Evolutionary conservation across 139 green algal genomes (phyloP), one percentile per base, ranked within the genome.

Genomic region (Auxenochlorella pyrenoidosa): DNA sequence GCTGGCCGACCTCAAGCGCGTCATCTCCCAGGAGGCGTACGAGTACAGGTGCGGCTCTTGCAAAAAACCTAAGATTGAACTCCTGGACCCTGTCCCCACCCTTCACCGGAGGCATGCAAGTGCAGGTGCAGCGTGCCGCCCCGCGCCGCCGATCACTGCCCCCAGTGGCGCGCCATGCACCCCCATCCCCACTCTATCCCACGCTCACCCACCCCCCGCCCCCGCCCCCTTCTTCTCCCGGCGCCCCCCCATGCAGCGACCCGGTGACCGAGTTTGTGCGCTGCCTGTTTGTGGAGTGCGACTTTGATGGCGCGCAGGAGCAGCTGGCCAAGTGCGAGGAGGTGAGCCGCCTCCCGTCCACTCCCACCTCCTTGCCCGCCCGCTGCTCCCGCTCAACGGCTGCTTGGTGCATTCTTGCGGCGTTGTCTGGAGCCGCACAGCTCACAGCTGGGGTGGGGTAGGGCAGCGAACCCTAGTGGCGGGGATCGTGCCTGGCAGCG

Each of bases 261-360:
- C 93, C 95, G 6, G 87, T 98, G 87, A 97, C 95, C n/a, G 92
- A 98, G 84, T 99, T 99, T 89, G 85, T 99, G 82, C 91, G 96
- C 85, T 94, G 86, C 85, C 92, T 99, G 58, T 99, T 97, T 88
- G 93, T 98, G 38, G 85, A 99, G 68, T 98, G 97, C 88, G 98
- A 99, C 92, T 99, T 99, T 91, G 96, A 99, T 44, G 95, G 94
- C 32, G 98, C 97, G 30, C 97, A 99, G 93, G 88, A 96, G 90
- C 96, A 95, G 89, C 96, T 99, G 41, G 89, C 92, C 68, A 92
- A 97, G 89, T 99, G 97, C 89, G 93, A 98, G 88, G 90, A 92
- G 84, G 92, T 99, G 84, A 92, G 82, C 22, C 6, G 19, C 6
- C 41, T 22, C 19, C 54, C 32, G 51, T n/a, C 47, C 18, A 24